These are phyloP conservation scores for Solanum paucissectum DNA, from an alignment of 257 asterid species.

Conservation along the genomic window DNA sequence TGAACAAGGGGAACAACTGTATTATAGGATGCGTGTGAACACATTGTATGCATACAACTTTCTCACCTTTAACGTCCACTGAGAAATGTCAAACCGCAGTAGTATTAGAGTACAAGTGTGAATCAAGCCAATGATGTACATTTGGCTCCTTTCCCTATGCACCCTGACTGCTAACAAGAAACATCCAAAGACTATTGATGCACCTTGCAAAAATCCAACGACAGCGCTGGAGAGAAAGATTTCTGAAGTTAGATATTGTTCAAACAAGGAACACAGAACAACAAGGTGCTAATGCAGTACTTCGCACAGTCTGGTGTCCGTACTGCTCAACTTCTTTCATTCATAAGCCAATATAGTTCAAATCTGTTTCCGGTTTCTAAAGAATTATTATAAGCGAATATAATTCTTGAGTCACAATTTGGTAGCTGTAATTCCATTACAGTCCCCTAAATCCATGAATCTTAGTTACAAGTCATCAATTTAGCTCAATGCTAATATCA, in stretches of 20 bases:
- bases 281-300: not conserved
- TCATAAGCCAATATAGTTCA: not conserved
- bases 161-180: not conserved
- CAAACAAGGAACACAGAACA: not conserved
- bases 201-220: not conserved
- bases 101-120: not conserved
- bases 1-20: too few species aligned
- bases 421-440: too few species aligned
- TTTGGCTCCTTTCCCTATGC: not conserved
- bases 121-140: not conserved
- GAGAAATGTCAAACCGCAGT: not conserved
- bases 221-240: not conserved
- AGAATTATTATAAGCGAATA: not conserved
- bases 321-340: not conserved
- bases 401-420: not conserved
- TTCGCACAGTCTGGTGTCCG: not conserved
- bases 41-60: not conserved
- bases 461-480: too few species aligned
- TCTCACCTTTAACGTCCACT: not conserved
- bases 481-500: too few species aligned
- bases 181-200: not conserved
- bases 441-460: too few species aligned
- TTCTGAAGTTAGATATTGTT: not conserved
- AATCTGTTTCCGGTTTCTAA: not conserved
- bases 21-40: too few species aligned